Percentiles rank a stretch among this genome's conserved stretches.
Conservation (phyloP, 768 basidiomycete genomes). For the Sutorius australiensis region DNA sequence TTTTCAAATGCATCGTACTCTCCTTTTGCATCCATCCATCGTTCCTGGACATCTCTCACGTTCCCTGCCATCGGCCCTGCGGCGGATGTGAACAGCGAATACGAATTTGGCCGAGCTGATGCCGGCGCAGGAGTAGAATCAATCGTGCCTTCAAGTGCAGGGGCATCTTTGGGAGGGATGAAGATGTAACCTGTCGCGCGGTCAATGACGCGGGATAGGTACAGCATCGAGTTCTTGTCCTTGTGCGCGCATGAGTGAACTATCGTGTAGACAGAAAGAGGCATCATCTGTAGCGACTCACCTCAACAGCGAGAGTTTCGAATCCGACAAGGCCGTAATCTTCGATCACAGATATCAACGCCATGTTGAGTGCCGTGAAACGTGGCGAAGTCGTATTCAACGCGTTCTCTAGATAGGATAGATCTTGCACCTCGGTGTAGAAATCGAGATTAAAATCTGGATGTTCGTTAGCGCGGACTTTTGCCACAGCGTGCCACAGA, state of each 20-base stretch:
- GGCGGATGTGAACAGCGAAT: slow-evolving; percentile 65
- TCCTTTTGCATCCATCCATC: slow-evolving; percentile 87
- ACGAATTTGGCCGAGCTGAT: slow-evolving; percentile 56
- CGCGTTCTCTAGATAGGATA: slow-evolving; percentile 78
- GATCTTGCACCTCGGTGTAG: slow-evolving; percentile 97
- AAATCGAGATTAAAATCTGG: slow-evolving; percentile 96
- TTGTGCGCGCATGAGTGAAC: slow-evolving; percentile 26
- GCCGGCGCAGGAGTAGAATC: slow-evolving; percentile 32
- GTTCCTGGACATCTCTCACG: slow-evolving; percentile 81
- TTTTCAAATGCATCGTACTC: slow-evolving; percentile 81
- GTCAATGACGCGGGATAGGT: slow-evolving; percentile 80
- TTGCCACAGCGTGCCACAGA: background rate
- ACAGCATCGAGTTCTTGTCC: slow-evolving; percentile 95
- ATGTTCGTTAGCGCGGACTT: background rate
- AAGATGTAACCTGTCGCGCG: slow-evolving; percentile 91
- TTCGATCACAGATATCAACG: slow-evolving; percentile 89
- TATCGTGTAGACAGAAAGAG: background rate
- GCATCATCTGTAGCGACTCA: slow-evolving; percentile 28
- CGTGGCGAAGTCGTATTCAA: slow-evolving; percentile 64
- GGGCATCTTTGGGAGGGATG: slow-evolving; percentile 49
- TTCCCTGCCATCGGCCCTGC: slow-evolving; percentile 50
- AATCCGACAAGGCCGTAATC: slow-evolving; percentile 93
- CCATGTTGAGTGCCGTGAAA: slow-evolving; percentile 79
- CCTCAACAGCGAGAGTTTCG: slow-evolving; percentile 96
- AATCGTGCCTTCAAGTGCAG: slow-evolving; percentile 32